Evolutionary conservation across 352 stramenopile species (phyloP), one percentile per base, ranked within the genome.

Genomic region (Blastocystis sp.): DNA sequence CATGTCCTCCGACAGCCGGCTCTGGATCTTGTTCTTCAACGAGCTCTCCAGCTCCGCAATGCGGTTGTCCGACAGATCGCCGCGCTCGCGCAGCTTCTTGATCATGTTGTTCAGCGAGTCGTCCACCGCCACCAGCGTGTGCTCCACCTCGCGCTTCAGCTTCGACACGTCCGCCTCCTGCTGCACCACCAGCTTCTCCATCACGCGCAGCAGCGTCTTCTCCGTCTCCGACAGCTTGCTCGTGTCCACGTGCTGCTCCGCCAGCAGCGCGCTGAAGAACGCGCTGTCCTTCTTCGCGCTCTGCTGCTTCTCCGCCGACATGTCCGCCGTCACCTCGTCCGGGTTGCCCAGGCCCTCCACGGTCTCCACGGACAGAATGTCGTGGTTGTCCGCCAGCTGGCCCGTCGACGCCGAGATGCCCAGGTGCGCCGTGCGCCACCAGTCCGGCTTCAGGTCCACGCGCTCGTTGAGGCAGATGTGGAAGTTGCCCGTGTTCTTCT

Each of bases 71-170:
- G 88, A 66, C n/a, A 87, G 61, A 34, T 92, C 90, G 69, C 92
- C 91, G 24, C 90, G 77, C 57, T 92, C 76, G 57, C 91, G 48
- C 1, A 98, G 92, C 82, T 94, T 94, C 34, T 92, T 89, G 1
- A 95, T 89, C 74, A 93, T 95, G 92, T 94, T 95, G 60, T 92
- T 91, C 71, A 96, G 78, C 24, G 94, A 93, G 90, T 97, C 92
- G 62, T 94, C 91, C 90, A 97, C 92, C 87, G 92, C 93, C 57
- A 95, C 78, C 68, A 93, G 84, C 59, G 91, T 79, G 76, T 92
- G 89, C 87, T 93, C 91, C 19, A 93, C 38, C 61, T 93, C 89
- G 65, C 93, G 90, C 61, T 91, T 71, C 24, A 92, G 57, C 11
- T 74, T 66, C 24, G 78, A 52, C 40, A 91, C 34, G 1, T 87